Conservation (phyloP, 306 rosid species). For the Quercus rubra region DNA sequence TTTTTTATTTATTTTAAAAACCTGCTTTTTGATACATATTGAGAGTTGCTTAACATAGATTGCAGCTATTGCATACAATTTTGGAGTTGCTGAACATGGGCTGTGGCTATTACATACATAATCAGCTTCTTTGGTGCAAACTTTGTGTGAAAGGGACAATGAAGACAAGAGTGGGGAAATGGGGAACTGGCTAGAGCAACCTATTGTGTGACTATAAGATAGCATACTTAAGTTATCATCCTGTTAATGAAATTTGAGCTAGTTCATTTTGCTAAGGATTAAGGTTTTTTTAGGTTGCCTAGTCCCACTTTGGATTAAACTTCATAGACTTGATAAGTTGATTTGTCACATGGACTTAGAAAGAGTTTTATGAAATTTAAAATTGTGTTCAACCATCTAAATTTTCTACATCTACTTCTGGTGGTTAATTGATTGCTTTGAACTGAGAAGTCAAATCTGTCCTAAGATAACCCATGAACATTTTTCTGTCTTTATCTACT, state of each 20-base stretch:
- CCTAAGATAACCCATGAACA: background rate
- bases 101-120: background rate
- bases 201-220: background rate
- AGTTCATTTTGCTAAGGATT: too few species aligned
- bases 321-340: background rate
- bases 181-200: background rate
- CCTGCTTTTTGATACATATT: background rate
- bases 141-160: background rate
- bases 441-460: background rate
- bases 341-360: background rate
- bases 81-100: background rate
- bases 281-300: background rate
- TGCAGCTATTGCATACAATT: background rate
- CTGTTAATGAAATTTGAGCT: too few species aligned
- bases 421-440: background rate
- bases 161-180: background rate
- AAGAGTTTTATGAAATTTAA: background rate
- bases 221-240: background rate
- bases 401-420: background rate
- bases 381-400: background rate
- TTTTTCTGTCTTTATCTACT: slow-evolving; percentile 9
- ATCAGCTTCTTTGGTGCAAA: background rate
- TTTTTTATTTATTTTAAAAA: background rate
- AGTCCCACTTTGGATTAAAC: background rate
- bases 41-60: background rate